A percentile compares a stretch with the other conserved stretches of the same genome.
Evolutionary conservation across 2,329 filamentous ascomycete genomes (phyloP).

Genomic region (Rasamsonia emersonii): DNA sequence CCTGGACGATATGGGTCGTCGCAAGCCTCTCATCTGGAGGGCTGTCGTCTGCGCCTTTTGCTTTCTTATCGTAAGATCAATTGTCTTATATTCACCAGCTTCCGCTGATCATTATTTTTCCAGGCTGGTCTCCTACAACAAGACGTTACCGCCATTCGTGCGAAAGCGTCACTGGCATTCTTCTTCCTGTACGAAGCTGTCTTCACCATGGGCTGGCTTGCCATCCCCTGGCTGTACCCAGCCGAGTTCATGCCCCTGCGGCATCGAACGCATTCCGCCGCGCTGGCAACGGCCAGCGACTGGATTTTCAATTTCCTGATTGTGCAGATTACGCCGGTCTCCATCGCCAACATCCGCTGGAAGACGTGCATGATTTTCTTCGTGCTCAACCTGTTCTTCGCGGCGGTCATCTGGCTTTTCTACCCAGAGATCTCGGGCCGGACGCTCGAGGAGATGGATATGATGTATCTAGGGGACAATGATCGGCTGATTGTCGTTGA

Average conservation of each 20-base stretch:
- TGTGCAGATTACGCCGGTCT: slow-evolving; percentile 13
- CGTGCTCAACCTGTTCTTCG: slow-evolving; percentile 18
- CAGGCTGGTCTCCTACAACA: slow-evolving; percentile 2
- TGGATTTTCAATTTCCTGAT: slow-evolving; percentile 15
- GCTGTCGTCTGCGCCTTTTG: neutral
- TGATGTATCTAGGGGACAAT: slow-evolving; percentile 8
- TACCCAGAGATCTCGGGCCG: slow-evolving; percentile 16
- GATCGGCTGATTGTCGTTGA: too few species aligned
- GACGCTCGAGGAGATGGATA: slow-evolving; percentile 11
- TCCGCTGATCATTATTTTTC: too few species aligned
- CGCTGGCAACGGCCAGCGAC: slow-evolving; percentile 10
- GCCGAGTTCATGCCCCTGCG: slow-evolving; percentile 14
- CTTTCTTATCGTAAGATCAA: slow-evolving; percentile 1
- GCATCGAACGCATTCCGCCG: slow-evolving; percentile 10
- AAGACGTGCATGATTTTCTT: slow-evolving; percentile 27
- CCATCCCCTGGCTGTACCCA: slow-evolving; percentile 10
- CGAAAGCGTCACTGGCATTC: slow-evolving; percentile 4
- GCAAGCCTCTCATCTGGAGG: slow-evolving; percentile 2
- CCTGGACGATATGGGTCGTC: slow-evolving; percentile 1
- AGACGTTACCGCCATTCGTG: neutral
- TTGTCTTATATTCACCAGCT: too few species aligned
- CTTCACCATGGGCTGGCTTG: slow-evolving; percentile 4
- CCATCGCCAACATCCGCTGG: slow-evolving; percentile 35
- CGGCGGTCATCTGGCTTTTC: slow-evolving; percentile 19
- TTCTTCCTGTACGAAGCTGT: slow-evolving; percentile 7